Evolutionary conservation across 495 filamentous ascomycete genomes (phyloP).

Genomic region (Daldinia grandis): DNA sequence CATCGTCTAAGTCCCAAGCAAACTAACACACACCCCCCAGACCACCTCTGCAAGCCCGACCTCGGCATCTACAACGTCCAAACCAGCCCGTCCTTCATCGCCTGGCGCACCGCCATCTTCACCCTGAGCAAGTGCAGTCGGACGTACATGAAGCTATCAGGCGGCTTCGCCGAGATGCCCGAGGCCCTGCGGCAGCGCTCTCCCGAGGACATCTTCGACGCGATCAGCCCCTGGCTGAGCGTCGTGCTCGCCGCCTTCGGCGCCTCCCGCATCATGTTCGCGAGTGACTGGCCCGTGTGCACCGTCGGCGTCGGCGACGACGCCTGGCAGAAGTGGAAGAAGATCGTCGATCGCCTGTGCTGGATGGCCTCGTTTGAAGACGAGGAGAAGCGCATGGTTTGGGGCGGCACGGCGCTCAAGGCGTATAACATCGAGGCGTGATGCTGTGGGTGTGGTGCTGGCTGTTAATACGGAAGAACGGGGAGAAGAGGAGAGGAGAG

Average conservation of each 20-base stretch:
- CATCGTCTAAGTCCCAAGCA: neutral
- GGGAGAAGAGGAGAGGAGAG: neutral
- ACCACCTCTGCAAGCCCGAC: constrained; percentile 90
- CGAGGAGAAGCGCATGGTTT: constrained; percentile 68
- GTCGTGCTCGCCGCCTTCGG: constrained; percentile 74
- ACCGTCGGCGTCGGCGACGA: constrained; percentile 68
- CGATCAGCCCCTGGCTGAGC: constrained; percentile 69
- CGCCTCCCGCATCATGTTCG: constrained; percentile 80
- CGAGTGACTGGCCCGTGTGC: constrained; percentile 90
- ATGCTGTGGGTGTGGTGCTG: neutral
- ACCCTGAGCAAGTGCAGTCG: constrained; percentile 64
- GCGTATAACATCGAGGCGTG: constrained; percentile 66
- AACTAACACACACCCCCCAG: constrained; percentile 51
- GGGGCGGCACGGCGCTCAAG: constrained; percentile 71
- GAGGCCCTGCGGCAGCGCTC: constrained; percentile 50
- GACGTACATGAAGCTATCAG: constrained; percentile 90
- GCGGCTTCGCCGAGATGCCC: constrained; percentile 77
- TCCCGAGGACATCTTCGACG: constrained; percentile 58
- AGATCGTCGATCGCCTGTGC: constrained; percentile 67
- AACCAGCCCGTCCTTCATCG: constrained; percentile 65
- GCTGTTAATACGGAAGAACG: neutral
- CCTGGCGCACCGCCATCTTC: constrained; percentile 64
- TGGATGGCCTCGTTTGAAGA: constrained; percentile 63
- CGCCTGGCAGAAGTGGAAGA: constrained; percentile 65
- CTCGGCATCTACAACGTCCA: constrained; percentile 61